A percentile compares a stretch with the other conserved stretches of the same genome.
These are phyloP conservation scores for Termitomyces sp. DNA, from an alignment of 768 basidiomycete genomes.

Conservation along the genomic window DNA sequence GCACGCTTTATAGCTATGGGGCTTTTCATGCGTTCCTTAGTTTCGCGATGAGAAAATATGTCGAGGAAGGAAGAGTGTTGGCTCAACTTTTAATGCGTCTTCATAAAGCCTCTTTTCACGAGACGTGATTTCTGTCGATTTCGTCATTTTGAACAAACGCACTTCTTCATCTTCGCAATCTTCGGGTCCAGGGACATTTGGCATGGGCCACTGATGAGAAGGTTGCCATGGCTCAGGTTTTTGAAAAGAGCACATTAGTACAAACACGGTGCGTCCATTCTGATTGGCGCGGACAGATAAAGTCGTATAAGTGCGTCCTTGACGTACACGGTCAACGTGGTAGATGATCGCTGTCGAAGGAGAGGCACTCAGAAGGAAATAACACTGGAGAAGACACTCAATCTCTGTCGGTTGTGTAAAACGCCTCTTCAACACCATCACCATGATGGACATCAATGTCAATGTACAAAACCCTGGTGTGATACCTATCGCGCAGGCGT, in stretches of 20 bases:
- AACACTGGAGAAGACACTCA: constrained; percentile 46
- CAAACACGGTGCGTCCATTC: constrained; percentile 42
- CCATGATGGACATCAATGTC: constrained; percentile 99
- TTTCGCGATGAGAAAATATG: neutral
- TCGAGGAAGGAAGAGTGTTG: neutral
- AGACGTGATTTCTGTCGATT: constrained; percentile 28
- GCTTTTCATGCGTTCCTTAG: constrained; percentile 60
- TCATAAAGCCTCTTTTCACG: constrained; percentile 27
- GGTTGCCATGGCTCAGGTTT: constrained; percentile 75
- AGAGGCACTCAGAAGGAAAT: constrained; percentile 75
- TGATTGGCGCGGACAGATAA: constrained; percentile 58
- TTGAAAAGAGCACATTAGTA: constrained; percentile 81
- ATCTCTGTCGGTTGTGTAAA: constrained; percentile 94
- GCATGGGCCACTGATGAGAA: constrained; percentile 63
- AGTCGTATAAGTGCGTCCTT: constrained; percentile 72
- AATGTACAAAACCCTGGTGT: constrained; percentile 92
- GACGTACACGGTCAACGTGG: constrained; percentile 68
- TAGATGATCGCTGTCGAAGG: constrained; percentile 72
- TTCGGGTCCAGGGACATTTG: constrained; percentile 53
- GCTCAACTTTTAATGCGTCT: constrained; percentile 24
- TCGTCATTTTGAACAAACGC: constrained; percentile 24
- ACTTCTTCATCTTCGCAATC: constrained; percentile 59
- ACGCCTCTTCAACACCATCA: constrained; percentile 98
- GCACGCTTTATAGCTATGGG: constrained; percentile 66
- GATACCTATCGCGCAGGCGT: constrained; percentile 53